Evolutionary conservation across 192 early-diverging fungal genomes (phyloP).

Genomic region (Thamnidium elegans): DNA sequence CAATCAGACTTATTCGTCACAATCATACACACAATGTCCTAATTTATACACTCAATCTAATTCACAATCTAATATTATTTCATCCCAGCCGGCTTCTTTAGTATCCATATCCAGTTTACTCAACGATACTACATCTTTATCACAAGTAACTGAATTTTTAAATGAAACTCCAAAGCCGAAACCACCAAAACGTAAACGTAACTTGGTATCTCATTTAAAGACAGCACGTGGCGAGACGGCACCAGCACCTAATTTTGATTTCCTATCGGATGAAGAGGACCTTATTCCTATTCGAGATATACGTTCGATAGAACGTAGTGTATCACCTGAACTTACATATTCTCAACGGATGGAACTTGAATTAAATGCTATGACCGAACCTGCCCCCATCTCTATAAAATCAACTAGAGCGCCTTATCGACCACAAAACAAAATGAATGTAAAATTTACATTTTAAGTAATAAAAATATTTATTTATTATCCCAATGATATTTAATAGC

Average conservation of each 20-base stretch:
- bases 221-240: constrained; percentile 1
- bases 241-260: not conserved
- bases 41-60: no score
- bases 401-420: not conserved
- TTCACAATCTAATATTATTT: no score
- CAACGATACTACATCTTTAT: not conserved
- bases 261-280: not conserved
- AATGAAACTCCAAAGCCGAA: not conserved
- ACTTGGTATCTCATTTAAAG: constrained; percentile 1
- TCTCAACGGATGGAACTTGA: not conserved
- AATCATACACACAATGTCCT: no score
- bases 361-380: not conserved
- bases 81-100: not conserved
- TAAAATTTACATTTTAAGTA: not conserved
- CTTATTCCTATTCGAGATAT: not conserved
- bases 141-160: no score
- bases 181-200: not conserved
- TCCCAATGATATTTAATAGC: constrained; percentile 42
- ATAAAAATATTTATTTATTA: constrained; percentile 2
- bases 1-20: not conserved
- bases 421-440: constrained; percentile 1
- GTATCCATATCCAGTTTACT: not conserved
- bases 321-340: not conserved
- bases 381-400: not conserved
- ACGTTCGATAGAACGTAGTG: not conserved